phyloP scores from a whole-genome alignment of 1,139 yeast genomes.

The Pichia sp. region DNA sequence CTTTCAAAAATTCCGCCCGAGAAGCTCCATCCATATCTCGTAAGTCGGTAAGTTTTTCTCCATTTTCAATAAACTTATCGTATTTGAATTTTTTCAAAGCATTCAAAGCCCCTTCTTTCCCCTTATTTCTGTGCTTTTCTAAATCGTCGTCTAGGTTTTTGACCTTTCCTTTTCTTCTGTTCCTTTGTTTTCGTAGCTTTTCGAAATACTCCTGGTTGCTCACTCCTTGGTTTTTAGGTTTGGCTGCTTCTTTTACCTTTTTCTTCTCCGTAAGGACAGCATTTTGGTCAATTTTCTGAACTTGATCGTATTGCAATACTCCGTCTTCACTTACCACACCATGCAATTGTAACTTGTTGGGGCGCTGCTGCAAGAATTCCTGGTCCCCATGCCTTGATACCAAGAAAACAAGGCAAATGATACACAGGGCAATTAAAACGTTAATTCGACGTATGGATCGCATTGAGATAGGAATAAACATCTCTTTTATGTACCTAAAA shows the following conservation, averaged over 20 bases:
- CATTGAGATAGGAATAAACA: no score
- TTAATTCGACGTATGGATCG: no score
- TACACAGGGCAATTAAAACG: no score
- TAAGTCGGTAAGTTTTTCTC: conserved; percentile 2
- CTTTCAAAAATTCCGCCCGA: conserved; percentile 1
- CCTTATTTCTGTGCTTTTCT: neutral
- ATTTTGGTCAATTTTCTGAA: conserved; percentile 1
- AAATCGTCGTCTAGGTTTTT: neutral
- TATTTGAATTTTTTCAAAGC: neutral
- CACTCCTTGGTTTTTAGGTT: neutral
- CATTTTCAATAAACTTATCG: conserved; percentile 2
- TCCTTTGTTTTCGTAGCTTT: neutral
- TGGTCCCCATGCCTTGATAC: no score
- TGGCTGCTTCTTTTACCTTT: neutral
- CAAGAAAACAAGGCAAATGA: no score
- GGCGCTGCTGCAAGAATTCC: no score
- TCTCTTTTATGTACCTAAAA: no score
- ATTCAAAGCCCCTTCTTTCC: neutral
- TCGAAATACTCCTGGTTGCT: neutral
- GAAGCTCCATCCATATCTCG: neutral
- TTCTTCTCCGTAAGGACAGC: conserved; percentile 1
- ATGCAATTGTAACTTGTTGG: conserved; percentile 1
- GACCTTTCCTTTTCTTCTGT: neutral
- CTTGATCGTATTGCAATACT: conserved; percentile 1
- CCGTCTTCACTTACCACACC: conserved; percentile 11